A percentile compares a stretch with the other conserved stretches of the same genome.
Conservation (phyloP, 768 basidiomycete species). For the Kwoniella mangroviensis region DNA sequence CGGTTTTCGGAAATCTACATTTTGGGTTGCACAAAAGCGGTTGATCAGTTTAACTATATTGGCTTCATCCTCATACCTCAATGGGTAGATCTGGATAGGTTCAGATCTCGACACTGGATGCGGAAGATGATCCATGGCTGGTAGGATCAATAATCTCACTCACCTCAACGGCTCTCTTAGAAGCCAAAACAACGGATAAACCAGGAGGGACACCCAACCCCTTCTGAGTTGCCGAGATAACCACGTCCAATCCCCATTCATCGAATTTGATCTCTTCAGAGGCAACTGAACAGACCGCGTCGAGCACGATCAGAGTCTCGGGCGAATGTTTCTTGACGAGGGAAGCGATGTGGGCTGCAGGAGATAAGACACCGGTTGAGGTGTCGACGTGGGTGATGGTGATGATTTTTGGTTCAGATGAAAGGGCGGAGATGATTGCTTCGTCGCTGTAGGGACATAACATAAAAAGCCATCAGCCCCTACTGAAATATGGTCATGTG, state of each 20-base stretch:
- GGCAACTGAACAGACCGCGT: constrained; percentile 95
- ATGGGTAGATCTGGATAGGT: too few relatives aligned
- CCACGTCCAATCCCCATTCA: constrained; percentile 87
- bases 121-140: background rate
- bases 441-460: constrained; percentile 37
- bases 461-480: too few relatives aligned
- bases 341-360: constrained; percentile 75
- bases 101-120: too few relatives aligned
- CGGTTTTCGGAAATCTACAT: constrained; percentile 67
- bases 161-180: constrained; percentile 75
- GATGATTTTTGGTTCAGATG: constrained; percentile 79
- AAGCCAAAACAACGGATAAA: constrained; percentile 81
- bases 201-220: constrained; percentile 94
- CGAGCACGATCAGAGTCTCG: constrained; percentile 81
- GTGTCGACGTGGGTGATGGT: constrained; percentile 78
- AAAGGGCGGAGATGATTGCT: constrained; percentile 64
- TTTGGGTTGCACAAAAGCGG: too few relatives aligned
- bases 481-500: constrained; percentile 1
- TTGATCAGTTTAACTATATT: too few relatives aligned
- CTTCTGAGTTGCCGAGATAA: constrained; percentile 61
- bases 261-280: constrained; percentile 95
- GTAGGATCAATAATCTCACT: background rate
- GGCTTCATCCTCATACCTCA: too few relatives aligned
- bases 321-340: constrained; percentile 78
- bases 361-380: constrained; percentile 74